phyloP scores from a whole-genome alignment of 805 yeast species.

The Candida orba region DNA sequence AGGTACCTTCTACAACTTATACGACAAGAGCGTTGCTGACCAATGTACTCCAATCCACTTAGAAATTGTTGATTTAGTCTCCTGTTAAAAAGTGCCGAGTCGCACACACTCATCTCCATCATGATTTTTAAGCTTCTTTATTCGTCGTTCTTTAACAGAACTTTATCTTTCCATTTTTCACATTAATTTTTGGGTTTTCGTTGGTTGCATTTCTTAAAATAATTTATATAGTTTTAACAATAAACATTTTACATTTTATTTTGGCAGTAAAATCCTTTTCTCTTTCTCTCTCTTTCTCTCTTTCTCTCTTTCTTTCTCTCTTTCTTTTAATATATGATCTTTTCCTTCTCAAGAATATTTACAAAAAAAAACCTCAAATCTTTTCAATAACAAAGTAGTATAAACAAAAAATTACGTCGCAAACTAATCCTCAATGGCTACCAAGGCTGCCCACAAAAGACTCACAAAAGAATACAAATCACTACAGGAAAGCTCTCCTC shows the following conservation, averaged over 20 bases:
- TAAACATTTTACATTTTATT: not conserved
- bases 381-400: too few species aligned
- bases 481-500: slow-evolving; percentile 72
- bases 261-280: not conserved
- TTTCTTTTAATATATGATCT: not conserved
- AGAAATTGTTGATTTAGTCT: slow-evolving; percentile 48
- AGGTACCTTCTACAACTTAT: slow-evolving; percentile 73
- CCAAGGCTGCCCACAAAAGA: slow-evolving; percentile 34
- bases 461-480: slow-evolving; percentile 76
- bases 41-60: slow-evolving; percentile 62
- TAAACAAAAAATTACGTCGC: too few species aligned
- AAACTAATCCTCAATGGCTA: slow-evolving; percentile 27
- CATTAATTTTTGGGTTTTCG: too few species aligned
- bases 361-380: not conserved
- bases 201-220: slow-evolving; percentile 1
- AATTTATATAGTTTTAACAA: not conserved
- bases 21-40: slow-evolving; percentile 52
- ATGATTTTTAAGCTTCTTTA: not conserved
- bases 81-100: slow-evolving; percentile 31
- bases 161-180: not conserved
- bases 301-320: too few species aligned
- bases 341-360: too few species aligned
- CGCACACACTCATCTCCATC: not conserved
- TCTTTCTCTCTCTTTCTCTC: not conserved
- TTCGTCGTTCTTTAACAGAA: not conserved